These are phyloP conservation scores for Cymodocea nodosa DNA, from an alignment of 116 monocot species.

Conservation along the genomic window DNA sequence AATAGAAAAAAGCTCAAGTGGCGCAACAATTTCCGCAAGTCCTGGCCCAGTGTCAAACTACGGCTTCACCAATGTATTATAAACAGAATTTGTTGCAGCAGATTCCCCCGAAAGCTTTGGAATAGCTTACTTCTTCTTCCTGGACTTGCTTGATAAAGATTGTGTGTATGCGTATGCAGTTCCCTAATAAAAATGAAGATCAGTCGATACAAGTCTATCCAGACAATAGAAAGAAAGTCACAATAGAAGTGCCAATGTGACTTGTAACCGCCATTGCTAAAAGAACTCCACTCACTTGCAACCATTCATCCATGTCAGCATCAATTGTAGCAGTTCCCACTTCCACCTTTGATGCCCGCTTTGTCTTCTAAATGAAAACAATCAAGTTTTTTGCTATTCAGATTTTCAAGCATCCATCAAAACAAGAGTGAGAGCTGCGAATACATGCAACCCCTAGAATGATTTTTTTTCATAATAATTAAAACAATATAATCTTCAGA, in stretches of 20 bases:
- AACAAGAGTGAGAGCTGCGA: neutral
- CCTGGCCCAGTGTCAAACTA: neutral
- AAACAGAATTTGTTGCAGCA: neutral
- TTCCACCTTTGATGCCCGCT: slow-evolving; percentile 76
- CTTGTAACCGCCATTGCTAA: no score
- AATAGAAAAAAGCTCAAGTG: no score
- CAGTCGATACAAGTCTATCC: neutral
- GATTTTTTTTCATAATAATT: no score
- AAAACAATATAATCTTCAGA: no score
- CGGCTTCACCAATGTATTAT: neutral
- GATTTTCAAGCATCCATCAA: neutral
- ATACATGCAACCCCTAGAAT: no score
- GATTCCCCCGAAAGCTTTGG: neutral
- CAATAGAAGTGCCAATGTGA: neutral
- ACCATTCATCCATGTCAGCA: slow-evolving; percentile 80
- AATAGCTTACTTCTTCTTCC: slow-evolving; percentile 69
- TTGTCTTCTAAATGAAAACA: slow-evolving; percentile 48
- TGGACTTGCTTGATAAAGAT: slow-evolving; percentile 31
- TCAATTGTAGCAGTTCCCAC: slow-evolving; percentile 63
- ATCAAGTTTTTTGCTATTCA: no score
- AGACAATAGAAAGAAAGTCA: neutral
- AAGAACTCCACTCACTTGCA: slow-evolving; percentile 32
- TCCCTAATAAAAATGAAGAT: slow-evolving; percentile 23
- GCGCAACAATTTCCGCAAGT: no score
- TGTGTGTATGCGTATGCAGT: slow-evolving; percentile 35